phyloP scores from a whole-genome alignment of 106 monocot genomes.

The Apostasia shenzhenica region DNA sequence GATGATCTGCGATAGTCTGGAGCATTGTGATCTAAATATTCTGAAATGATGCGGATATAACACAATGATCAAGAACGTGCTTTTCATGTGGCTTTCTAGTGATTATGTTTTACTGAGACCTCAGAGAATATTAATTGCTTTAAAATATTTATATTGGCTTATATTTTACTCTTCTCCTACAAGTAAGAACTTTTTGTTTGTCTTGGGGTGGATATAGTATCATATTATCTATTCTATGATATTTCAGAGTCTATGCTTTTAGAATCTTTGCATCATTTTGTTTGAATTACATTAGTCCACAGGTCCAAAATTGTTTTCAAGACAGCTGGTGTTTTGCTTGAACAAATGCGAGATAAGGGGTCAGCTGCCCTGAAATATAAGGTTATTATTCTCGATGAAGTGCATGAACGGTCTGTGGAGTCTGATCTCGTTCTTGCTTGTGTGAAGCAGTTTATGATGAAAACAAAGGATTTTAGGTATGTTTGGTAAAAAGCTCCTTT shows the following conservation, averaged over 20 bases:
- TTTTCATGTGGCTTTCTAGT: no score
- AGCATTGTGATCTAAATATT: no score
- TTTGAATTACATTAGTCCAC: slow-evolving; percentile 2
- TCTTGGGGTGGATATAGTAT: no score
- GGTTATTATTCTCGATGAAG: slow-evolving; percentile 87
- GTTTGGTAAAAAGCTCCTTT: not conserved
- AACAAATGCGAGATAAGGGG: slow-evolving; percentile 83
- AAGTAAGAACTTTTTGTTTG: no score
- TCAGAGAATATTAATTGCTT: no score
- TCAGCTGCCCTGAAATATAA: slow-evolving; percentile 69
- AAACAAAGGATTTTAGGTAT: slow-evolving; percentile 61
- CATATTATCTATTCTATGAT: no score
- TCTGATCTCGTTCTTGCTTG: slow-evolving; percentile 89
- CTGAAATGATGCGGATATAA: no score
- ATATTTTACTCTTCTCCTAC: no score
- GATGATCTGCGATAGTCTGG: no score
- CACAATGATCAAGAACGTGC: no score
- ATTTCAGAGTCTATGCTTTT: not conserved
- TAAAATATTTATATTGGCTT: no score
- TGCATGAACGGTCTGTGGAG: slow-evolving; percentile 87
- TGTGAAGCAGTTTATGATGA: slow-evolving; percentile 76
- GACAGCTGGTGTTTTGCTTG: slow-evolving; percentile 79
- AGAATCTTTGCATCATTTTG: not conserved
- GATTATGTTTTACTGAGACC: no score
- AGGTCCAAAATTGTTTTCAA: slow-evolving; percentile 85